phyloP scores from a whole-genome alignment of 208 protist species.

The Leishmania gerbilli region DNA sequence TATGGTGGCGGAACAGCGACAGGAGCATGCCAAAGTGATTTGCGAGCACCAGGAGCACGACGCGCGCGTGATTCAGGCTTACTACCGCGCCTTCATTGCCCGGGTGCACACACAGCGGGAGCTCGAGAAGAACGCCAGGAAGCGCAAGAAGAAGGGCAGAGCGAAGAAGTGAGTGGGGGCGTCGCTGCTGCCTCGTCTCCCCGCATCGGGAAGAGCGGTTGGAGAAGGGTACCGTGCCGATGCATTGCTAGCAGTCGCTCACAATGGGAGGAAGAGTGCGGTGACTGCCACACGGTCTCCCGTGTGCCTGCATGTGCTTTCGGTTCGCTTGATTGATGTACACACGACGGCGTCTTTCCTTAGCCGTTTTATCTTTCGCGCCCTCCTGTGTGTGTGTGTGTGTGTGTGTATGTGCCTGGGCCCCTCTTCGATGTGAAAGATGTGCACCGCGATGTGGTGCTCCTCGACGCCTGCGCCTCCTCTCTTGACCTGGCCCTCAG shows the following conservation, averaged over 20 bases:
- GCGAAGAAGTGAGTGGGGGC: constrained; percentile 26
- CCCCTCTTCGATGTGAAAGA: neutral
- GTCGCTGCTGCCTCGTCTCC: neutral
- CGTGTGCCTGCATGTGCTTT: neutral
- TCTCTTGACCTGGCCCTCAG: neutral
- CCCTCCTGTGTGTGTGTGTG: too few relatives aligned
- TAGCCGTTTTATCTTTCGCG: neutral
- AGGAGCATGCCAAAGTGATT: constrained; percentile 67
- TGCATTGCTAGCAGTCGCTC: neutral
- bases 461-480: neutral
- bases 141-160: constrained; percentile 49
- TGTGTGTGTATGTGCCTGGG: neutral
- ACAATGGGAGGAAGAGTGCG: neutral
- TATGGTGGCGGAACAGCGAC: constrained; percentile 63
- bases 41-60: constrained; percentile 38
- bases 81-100: constrained; percentile 70
- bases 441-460: neutral
- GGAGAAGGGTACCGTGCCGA: neutral
- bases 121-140: constrained; percentile 40
- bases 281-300: neutral
- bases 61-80: constrained; percentile 84
- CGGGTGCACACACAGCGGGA: constrained; percentile 46
- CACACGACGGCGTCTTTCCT: neutral
- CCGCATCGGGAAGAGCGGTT: neutral
- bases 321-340: neutral